A percentile compares a stretch with the other conserved stretches of the same genome.
phyloP scores from a whole-genome alignment of 116 monocot genomes.

The Cymodocea nodosa region DNA sequence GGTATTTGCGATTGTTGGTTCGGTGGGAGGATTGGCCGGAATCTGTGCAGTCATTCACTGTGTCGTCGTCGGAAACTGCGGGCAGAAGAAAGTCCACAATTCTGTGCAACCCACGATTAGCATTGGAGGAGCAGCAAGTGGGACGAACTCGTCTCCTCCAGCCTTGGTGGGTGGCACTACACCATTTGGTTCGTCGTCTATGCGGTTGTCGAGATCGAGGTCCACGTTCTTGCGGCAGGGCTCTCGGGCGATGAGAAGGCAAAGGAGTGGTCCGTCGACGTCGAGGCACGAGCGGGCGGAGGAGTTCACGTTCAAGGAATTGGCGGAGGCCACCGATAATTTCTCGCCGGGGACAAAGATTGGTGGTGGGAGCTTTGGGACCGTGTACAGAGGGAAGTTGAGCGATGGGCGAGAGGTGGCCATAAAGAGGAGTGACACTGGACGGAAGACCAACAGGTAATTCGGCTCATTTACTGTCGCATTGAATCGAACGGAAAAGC shows the following conservation, averaged over 20 bases:
- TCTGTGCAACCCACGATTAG: constrained; percentile 59
- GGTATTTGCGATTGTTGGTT: constrained; percentile 43
- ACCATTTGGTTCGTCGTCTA: constrained; percentile 2
- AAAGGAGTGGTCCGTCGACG: constrained; percentile 63
- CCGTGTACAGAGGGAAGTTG: constrained; percentile 46
- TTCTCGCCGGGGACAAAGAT: constrained; percentile 37
- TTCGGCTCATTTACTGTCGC: too few relatives aligned
- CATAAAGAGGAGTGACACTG: constrained; percentile 40
- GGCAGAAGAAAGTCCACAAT: constrained; percentile 51
- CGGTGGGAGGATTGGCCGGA: constrained; percentile 43
- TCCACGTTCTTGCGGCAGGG: constrained; percentile 36
- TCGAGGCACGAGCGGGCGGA: constrained; percentile 37
- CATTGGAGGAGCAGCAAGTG: constrained; percentile 4
- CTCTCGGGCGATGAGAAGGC: constrained; percentile 51
- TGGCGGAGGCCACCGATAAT: constrained; percentile 35
- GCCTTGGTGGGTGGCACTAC: not conserved
- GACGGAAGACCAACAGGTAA: constrained; percentile 10
- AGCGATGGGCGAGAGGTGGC: constrained; percentile 52
- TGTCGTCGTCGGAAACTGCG: constrained; percentile 29
- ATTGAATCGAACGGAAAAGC: too few relatives aligned
- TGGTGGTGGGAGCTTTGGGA: constrained; percentile 55
- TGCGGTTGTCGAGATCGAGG: constrained; percentile 21
- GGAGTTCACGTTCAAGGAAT: constrained; percentile 35
- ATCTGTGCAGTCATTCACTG: constrained; percentile 38
- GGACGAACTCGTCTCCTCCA: not conserved